Percentiles rank a stretch among this genome's conserved stretches.
These are phyloP conservation scores for Aspergillus baeticus DNA, from an alignment of 495 filamentous ascomycete species.

Conservation along the genomic window DNA sequence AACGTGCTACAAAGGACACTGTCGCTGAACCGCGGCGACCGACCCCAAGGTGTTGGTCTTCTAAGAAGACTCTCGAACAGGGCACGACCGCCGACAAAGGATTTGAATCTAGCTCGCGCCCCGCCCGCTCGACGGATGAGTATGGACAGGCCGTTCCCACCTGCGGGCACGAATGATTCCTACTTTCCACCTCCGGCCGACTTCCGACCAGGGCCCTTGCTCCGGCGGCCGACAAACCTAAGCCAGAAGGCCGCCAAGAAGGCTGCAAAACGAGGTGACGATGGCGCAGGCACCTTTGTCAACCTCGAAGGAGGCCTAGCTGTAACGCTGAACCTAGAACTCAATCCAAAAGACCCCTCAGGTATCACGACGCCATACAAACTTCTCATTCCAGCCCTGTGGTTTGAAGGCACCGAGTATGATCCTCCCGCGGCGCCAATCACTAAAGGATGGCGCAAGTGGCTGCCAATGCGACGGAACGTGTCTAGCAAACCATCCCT, in stretches of 20 bases:
- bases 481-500: conserved; percentile 16
- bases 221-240: conserved; percentile 70
- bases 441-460: conserved; percentile 46
- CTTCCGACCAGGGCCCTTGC: conserved; percentile 55
- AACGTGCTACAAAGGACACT: conserved; percentile 56
- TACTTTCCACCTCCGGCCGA: conserved; percentile 35
- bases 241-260: conserved; percentile 55
- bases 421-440: conserved; percentile 37
- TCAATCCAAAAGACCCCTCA: conserved; percentile 77
- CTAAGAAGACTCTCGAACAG: conserved; percentile 54
- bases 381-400: conserved; percentile 75
- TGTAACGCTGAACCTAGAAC: conserved; percentile 81
- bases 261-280: conserved; percentile 36
- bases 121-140: conserved; percentile 33
- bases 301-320: conserved; percentile 79
- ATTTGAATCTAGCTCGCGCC: conserved; percentile 31
- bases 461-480: conserved; percentile 27
- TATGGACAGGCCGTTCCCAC: conserved; percentile 36
- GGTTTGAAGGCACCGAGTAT: conserved; percentile 48
- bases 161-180: conserved; percentile 33
- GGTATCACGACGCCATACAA: conserved; percentile 89
- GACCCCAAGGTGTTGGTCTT: conserved; percentile 44
- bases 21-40: conserved; percentile 60
- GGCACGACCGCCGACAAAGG: conserved; percentile 43
- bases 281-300: conserved; percentile 47